phyloP scores from a whole-genome alignment of 805 yeast genomes.

The Nakazawaea laoshanensis region DNA sequence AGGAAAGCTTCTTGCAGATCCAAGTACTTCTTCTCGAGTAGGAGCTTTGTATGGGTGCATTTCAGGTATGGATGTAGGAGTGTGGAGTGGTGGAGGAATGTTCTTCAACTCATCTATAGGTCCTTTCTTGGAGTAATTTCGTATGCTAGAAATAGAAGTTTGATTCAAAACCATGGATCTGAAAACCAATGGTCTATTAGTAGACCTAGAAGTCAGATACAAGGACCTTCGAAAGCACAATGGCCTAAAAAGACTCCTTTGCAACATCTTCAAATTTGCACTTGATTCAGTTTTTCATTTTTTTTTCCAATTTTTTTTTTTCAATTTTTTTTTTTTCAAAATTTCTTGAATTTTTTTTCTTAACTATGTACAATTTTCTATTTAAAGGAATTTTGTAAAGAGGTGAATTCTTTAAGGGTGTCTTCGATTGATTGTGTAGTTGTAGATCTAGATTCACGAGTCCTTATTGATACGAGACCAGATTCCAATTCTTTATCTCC shows the following conservation, averaged over 20 bases:
- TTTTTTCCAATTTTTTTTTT: background rate
- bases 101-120: background rate
- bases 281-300: slow-evolving; percentile 1
- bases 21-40: slow-evolving; percentile 12
- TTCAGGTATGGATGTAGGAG: background rate
- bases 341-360: background rate
- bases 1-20: slow-evolving; percentile 9
- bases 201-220: no score
- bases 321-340: background rate
- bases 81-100: background rate
- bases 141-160: no score
- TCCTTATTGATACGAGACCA: slow-evolving; percentile 56
- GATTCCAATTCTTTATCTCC: slow-evolving; percentile 76
- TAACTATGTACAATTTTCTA: slow-evolving; percentile 16
- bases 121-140: background rate
- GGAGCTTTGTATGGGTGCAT: background rate
- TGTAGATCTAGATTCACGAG: slow-evolving; percentile 40
- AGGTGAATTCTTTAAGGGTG: slow-evolving; percentile 42
- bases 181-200: no score
- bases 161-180: no score
- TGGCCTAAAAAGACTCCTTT: no score
- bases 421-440: slow-evolving; percentile 38
- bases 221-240: no score
- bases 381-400: slow-evolving; percentile 40
- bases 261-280: no score